Conservation (phyloP, 257 asterid genomes). For the Penstemon barbatus region DNA sequence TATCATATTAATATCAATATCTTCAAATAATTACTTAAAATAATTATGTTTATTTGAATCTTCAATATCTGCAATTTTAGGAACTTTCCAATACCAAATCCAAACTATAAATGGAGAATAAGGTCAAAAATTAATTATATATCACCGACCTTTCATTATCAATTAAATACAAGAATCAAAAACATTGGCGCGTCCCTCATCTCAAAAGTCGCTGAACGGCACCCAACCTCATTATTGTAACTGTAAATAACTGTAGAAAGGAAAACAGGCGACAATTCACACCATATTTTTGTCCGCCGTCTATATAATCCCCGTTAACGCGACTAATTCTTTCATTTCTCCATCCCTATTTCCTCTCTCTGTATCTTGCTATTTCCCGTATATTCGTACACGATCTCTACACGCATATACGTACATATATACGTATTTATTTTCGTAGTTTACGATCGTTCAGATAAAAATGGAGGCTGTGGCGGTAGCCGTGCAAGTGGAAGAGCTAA, state of each 20-base stretch:
- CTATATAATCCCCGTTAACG: slow-evolving; percentile 28
- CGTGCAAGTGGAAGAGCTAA: slow-evolving; percentile 80
- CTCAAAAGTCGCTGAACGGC: background rate
- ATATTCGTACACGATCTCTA: background rate
- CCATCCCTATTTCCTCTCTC: background rate
- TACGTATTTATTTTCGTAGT: background rate
- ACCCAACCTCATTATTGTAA: slow-evolving; percentile 19
- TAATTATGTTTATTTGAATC: too few species aligned
- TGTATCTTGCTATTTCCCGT: background rate
- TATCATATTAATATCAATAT: too few species aligned
- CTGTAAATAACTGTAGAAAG: slow-evolving; percentile 33
- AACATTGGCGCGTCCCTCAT: background rate
- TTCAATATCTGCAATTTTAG: too few species aligned
- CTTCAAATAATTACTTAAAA: too few species aligned
- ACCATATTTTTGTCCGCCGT: slow-evolving; percentile 10
- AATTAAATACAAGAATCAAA: background rate
- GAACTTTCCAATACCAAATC: background rate
- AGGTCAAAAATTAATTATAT: too few species aligned
- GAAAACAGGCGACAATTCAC: slow-evolving; percentile 28
- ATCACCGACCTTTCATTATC: too few species aligned
- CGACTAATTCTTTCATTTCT: slow-evolving; percentile 22
- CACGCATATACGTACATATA: background rate
- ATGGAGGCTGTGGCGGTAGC: slow-evolving; percentile 59
- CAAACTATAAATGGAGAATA: background rate
- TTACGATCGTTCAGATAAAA: background rate